Conservation (phyloP, 1,139 yeast genomes). For the Sugiyamaella xylanicola region DNA sequence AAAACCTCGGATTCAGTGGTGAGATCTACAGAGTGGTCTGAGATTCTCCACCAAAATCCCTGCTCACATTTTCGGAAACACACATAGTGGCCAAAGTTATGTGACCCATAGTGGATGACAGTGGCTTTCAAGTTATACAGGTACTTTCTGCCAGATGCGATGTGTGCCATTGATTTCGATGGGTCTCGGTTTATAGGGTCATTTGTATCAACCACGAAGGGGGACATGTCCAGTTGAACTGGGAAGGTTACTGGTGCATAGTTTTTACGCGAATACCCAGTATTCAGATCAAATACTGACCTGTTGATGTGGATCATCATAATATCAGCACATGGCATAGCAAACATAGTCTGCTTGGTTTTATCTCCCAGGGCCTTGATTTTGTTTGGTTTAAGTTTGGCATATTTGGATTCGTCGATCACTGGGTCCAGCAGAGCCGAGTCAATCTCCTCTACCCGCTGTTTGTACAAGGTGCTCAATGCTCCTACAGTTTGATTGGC, state of each 20-base stretch:
- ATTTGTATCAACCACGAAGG: slow-evolving; percentile 67
- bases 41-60: slow-evolving; percentile 92
- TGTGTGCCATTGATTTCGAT: slow-evolving; percentile 57
- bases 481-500: slow-evolving; percentile 18
- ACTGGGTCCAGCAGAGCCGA: slow-evolving; percentile 62
- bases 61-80: slow-evolving; percentile 72
- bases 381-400: slow-evolving; percentile 69
- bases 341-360: slow-evolving; percentile 76
- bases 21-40: slow-evolving; percentile 83
- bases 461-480: slow-evolving; percentile 47
- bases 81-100: slow-evolving; percentile 92
- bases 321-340: slow-evolving; percentile 77
- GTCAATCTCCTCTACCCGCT: slow-evolving; percentile 59
- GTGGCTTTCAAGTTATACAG: slow-evolving; percentile 76
- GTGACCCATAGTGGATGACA: slow-evolving; percentile 90
- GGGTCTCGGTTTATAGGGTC: slow-evolving; percentile 68
- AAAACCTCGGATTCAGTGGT: slow-evolving; percentile 80
- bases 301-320: slow-evolving; percentile 85
- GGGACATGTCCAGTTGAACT: slow-evolving; percentile 60
- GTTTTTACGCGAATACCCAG: slow-evolving; percentile 82
- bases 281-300: slow-evolving; percentile 85
- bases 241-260: slow-evolving; percentile 82
- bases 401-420: slow-evolving; percentile 78
- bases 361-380: slow-evolving; percentile 76
- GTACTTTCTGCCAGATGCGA: slow-evolving; percentile 19